Evolutionary conservation across 768 basidiomycete genomes (phyloP).

Genomic region (Tulasnella sp.): DNA sequence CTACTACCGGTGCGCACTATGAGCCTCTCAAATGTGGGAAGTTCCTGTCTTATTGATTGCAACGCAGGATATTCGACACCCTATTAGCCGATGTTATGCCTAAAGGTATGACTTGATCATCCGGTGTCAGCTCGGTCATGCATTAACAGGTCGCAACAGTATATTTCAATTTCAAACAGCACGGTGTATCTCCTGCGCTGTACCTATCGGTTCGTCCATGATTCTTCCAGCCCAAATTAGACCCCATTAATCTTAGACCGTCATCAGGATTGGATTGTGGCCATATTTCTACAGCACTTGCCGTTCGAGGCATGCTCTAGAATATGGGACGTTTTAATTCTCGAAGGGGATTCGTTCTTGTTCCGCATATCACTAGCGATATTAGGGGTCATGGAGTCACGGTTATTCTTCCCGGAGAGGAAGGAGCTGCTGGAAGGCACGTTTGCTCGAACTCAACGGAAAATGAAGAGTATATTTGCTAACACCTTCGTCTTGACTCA

Average conservation of each 20-base stretch:
- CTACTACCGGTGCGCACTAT: conserved; percentile 67
- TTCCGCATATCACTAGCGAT: conserved; percentile 82
- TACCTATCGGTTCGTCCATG: conserved; percentile 52
- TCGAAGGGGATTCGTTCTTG: conserved; percentile 88
- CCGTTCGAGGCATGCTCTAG: conserved; percentile 87
- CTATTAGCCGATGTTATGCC: conserved; percentile 90
- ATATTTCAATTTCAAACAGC: conserved; percentile 92
- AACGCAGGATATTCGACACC: conserved; percentile 80
- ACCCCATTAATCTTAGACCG: neutral
- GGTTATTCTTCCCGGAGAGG: conserved; percentile 83
- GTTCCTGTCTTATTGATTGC: conserved; percentile 14
- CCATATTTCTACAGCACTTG: conserved; percentile 79
- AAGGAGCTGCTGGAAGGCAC: conserved; percentile 70
- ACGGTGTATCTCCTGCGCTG: conserved; percentile 79
- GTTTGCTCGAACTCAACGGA: conserved; percentile 31
- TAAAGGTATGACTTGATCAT: conserved; percentile 59
- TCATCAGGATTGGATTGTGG: conserved; percentile 61
- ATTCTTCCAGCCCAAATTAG: neutral
- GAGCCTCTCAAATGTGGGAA: neutral
- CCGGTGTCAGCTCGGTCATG: neutral
- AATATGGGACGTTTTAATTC: conserved; percentile 79
- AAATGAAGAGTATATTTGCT: neutral
- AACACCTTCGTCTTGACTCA: neutral
- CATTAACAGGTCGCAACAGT: conserved; percentile 45
- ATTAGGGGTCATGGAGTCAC: conserved; percentile 74